Evolutionary conservation across 257 asterid genomes (phyloP).

Genomic region (Nicotiana undulata): DNA sequence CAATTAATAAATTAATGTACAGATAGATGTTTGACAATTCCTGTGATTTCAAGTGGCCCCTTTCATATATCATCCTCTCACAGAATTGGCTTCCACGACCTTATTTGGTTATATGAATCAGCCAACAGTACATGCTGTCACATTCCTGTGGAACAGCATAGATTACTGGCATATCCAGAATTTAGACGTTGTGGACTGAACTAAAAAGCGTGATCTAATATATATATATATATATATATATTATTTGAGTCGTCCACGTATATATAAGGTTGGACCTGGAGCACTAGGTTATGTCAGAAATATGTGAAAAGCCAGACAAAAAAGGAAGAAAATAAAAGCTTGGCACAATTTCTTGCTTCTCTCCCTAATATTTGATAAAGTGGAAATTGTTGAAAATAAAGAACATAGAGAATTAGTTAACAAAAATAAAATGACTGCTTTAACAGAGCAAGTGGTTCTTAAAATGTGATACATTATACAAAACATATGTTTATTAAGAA

Average conservation of each 20-base stretch:
- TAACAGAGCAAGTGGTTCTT: background rate
- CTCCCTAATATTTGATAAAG: background rate
- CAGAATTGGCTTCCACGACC: background rate
- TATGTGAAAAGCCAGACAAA: too few species aligned
- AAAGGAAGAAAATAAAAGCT: too few species aligned
- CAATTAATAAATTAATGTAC: background rate
- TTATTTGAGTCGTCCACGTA: background rate
- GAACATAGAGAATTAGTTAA: background rate
- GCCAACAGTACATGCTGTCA: background rate
- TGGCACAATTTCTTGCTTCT: background rate
- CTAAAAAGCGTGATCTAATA: background rate
- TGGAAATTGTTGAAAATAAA: background rate
- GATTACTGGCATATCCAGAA: background rate
- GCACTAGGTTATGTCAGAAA: background rate
- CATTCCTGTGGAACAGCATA: background rate
- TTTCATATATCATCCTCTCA: background rate
- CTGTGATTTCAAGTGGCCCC: background rate
- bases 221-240: background rate
- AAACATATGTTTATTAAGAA: background rate
- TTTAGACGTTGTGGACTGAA: too few species aligned
- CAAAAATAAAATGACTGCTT: background rate
- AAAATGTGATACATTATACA: background rate
- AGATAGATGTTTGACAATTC: background rate
- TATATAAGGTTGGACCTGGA: background rate
- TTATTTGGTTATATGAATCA: background rate